Percentiles rank a stretch among this genome's conserved stretches.
Conservation (phyloP, 2,329 filamentous ascomycete genomes). For the Furcasterigmium furcatum region DNA sequence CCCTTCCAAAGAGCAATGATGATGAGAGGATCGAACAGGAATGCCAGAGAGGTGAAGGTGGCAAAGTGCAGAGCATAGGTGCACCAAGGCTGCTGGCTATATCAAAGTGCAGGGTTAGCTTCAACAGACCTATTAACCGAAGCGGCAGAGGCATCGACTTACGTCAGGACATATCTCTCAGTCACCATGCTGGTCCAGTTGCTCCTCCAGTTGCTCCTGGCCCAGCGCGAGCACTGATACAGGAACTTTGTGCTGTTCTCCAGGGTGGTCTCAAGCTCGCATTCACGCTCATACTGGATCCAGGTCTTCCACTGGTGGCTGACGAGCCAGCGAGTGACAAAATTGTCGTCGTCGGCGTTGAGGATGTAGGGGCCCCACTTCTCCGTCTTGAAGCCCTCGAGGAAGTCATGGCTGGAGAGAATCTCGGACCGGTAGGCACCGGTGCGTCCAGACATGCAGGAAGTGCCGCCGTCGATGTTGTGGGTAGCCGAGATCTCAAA, state of each 20-base stretch:
- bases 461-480: constrained; percentile 92
- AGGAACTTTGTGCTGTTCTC: constrained; percentile 87
- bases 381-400: constrained; percentile 87
- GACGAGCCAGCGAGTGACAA: constrained; percentile 94
- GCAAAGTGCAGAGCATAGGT: constrained; percentile 91
- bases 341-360: constrained; percentile 97
- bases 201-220: constrained; percentile 95
- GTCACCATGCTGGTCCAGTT: constrained; percentile 87
- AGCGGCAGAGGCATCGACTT: constrained; percentile 42
- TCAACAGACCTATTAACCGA: background rate
- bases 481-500: constrained; percentile 97
- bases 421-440: constrained; percentile 90
- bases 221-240: constrained; percentile 92
- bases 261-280: constrained; percentile 87
- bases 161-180: constrained; percentile 84
- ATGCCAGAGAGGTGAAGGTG: constrained; percentile 85
- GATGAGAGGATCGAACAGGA: constrained; percentile 72
- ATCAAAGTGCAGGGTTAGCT: constrained; percentile 13
- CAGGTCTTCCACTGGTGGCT: constrained; percentile 90
- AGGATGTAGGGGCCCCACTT: constrained; percentile 85
- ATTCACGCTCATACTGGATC: constrained; percentile 90
- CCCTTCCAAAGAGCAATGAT: constrained; percentile 68
- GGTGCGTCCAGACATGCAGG: constrained; percentile 92
- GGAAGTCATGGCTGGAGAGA: constrained; percentile 79
- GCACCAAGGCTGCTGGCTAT: constrained; percentile 87